Conservation (phyloP, 139 green algal species). For the Tetradesmus obliquus region DNA sequence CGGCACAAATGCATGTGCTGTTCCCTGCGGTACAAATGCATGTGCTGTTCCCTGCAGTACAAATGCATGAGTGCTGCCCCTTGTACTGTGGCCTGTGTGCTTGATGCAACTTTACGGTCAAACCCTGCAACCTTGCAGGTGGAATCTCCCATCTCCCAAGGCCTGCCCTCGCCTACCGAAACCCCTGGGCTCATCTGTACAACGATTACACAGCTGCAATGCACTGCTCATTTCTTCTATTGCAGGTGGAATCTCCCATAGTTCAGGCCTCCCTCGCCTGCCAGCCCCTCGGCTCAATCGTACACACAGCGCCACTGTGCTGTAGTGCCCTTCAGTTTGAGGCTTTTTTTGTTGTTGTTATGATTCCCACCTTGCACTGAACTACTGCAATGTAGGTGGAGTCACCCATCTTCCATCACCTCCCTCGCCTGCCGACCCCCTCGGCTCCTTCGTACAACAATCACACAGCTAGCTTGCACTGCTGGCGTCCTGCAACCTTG, state of each 20-base stretch:
- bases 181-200: too few species aligned
- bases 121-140: too few species aligned
- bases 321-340: neutral
- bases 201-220: too few species aligned
- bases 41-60: neutral
- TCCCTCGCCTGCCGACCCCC: conserved; percentile 76
- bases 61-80: neutral
- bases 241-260: conserved; percentile 67
- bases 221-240: neutral
- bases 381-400: neutral
- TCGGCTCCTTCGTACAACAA: conserved; percentile 86
- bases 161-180: too few species aligned
- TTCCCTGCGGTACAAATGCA: neutral
- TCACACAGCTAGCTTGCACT: too few species aligned
- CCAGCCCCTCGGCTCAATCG: conserved; percentile 78
- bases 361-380: neutral
- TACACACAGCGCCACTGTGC: neutral
- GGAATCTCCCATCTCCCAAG: too few species aligned
- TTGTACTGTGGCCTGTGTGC: too few species aligned
- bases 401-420: conserved; percentile 73
- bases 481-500: too few species aligned
- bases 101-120: too few species aligned
- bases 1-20: neutral
- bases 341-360: too few species aligned
- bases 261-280: conserved; percentile 71